phyloP scores from a whole-genome alignment of 2,329 filamentous ascomycete genomes.

The Acrocalymma vagum region DNA sequence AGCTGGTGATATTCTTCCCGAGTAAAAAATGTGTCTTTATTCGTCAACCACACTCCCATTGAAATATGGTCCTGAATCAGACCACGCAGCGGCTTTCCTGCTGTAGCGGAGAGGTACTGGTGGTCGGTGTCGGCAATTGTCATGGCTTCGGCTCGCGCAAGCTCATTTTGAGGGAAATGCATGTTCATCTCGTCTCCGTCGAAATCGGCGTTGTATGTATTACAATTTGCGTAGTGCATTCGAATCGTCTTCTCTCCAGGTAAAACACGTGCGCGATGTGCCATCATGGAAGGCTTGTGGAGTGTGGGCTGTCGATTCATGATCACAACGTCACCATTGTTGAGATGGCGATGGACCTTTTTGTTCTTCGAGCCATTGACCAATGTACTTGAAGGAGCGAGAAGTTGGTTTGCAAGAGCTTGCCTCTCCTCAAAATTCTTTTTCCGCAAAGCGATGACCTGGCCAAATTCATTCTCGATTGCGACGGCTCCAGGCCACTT shows the following conservation, averaged over 20 bases:
- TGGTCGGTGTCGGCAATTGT: constrained; percentile 96
- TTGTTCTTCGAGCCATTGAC: constrained; percentile 84
- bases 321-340: constrained; percentile 94
- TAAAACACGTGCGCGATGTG: constrained; percentile 89
- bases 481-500: constrained; percentile 94
- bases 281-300: constrained; percentile 99
- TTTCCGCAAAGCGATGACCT: constrained; percentile 84
- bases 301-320: constrained; percentile 99
- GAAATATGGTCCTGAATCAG: constrained; percentile 98
- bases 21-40: constrained; percentile 89
- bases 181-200: constrained; percentile 99
- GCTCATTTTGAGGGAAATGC: constrained; percentile 98
- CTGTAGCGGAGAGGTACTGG: constrained; percentile 93
- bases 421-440: constrained; percentile 89
- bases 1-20: constrained; percentile 90
- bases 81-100: constrained; percentile 91
- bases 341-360: constrained; percentile 95
- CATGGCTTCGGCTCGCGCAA: constrained; percentile 90
- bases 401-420: constrained; percentile 89
- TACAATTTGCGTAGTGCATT: constrained; percentile 99
- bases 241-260: constrained; percentile 96
- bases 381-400: constrained; percentile 81
- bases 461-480: constrained; percentile 94
- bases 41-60: constrained; percentile 90
- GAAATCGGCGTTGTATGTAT: constrained; percentile 99